Evolutionary conservation across 345 rosid species (phyloP).

Genomic region (Eucalyptus curtisii): DNA sequence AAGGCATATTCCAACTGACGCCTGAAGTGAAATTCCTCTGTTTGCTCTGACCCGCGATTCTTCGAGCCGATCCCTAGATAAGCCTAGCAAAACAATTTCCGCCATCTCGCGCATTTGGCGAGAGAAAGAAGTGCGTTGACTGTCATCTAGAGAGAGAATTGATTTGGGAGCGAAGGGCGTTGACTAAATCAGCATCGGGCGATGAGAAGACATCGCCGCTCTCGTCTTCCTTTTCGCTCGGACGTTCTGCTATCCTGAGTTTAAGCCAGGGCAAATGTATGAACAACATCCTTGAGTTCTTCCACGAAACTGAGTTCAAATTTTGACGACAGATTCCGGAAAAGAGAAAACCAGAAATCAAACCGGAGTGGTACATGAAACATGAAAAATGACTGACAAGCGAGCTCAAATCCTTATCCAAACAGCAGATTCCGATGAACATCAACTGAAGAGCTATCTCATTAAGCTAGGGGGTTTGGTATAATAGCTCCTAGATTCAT

Average conservation of each 20-base stretch:
- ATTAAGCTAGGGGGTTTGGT: too few relatives aligned
- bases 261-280: background rate
- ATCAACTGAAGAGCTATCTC: too few relatives aligned
- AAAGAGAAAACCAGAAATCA: background rate
- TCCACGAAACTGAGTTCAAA: background rate
- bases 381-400: background rate
- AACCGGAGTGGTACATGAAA: background rate
- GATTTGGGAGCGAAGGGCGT: too few relatives aligned
- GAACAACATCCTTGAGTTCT: background rate
- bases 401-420: background rate
- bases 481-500: too few relatives aligned
- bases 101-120: background rate
- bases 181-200: background rate
- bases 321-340: background rate
- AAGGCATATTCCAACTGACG: too few relatives aligned
- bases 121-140: constrained; percentile 1
- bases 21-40: too few relatives aligned
- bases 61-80: background rate
- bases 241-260: background rate
- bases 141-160: constrained; percentile 2
- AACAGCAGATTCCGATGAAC: background rate
- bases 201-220: background rate
- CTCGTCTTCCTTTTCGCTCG: too few relatives aligned
- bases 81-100: too few relatives aligned
- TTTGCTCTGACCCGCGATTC: background rate